Percentiles rank a stretch among this genome's conserved stretches.
Evolutionary conservation across 805 yeast genomes (phyloP).

Genomic region (Cyberlindnera maritima): DNA sequence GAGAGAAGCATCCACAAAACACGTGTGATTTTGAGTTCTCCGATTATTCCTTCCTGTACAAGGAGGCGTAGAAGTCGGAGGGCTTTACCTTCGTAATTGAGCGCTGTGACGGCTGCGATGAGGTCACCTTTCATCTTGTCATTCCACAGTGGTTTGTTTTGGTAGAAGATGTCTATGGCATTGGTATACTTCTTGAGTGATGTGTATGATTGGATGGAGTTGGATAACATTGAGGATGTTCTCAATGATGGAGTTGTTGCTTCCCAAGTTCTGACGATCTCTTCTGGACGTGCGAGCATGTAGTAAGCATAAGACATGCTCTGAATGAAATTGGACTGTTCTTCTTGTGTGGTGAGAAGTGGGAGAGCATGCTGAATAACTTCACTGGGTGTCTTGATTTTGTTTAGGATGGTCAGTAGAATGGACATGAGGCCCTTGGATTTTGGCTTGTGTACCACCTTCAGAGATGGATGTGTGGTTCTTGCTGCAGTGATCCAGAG

Average conservation of each 20-base stretch:
- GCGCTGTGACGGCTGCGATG: slow-evolving; percentile 9
- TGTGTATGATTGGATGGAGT: slow-evolving; percentile 14
- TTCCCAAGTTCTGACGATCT: slow-evolving; percentile 9
- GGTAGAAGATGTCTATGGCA: slow-evolving; percentile 4
- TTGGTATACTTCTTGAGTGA: slow-evolving; percentile 1
- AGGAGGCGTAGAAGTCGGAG: not conserved
- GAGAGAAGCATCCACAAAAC: slow-evolving; percentile 1
- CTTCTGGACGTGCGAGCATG: slow-evolving; percentile 5
- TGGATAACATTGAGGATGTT: slow-evolving; percentile 1
- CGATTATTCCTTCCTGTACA: slow-evolving; percentile 2
- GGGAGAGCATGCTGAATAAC: slow-evolving; percentile 1
- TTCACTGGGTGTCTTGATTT: not conserved
- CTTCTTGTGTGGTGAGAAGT: not conserved
- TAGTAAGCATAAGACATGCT: slow-evolving; percentile 13
- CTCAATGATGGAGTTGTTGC: not conserved
- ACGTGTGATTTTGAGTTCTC: not conserved
- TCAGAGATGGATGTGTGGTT: slow-evolving; percentile 5
- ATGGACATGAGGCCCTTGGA: slow-evolving; percentile 3
- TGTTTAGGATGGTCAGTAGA: slow-evolving; percentile 4
- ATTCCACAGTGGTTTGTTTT: slow-evolving; percentile 2
- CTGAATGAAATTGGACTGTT: not conserved
- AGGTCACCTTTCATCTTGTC: slow-evolving; percentile 9
- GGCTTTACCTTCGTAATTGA: slow-evolving; percentile 5
- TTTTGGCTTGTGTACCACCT: slow-evolving; percentile 10
- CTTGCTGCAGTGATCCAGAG: slow-evolving; percentile 8